Conservation (phyloP, 2,329 filamentous ascomycete genomes). For the Colletotrichum agaves region DNA sequence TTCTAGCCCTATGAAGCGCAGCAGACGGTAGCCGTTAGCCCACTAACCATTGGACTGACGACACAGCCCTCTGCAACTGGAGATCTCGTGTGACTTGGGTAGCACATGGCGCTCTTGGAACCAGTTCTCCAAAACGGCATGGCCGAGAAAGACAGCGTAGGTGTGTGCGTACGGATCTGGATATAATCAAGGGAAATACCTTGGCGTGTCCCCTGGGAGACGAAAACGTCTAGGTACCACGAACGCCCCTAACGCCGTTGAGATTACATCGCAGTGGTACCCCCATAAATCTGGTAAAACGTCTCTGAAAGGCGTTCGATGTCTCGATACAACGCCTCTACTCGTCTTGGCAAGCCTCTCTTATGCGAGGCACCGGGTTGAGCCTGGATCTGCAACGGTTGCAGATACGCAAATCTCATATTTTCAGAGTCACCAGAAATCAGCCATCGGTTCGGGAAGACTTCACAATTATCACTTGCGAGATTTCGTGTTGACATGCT, state of each 20-base stretch:
- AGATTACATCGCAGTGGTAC: not conserved
- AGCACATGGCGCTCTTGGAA: not conserved
- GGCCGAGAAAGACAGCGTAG: not conserved
- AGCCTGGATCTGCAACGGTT: not conserved
- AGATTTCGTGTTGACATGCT: too few relatives aligned
- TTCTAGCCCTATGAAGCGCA: too few relatives aligned
- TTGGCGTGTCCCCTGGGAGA: not conserved
- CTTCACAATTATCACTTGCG: too few relatives aligned
- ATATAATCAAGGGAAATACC: not conserved
- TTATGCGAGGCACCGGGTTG: not conserved
- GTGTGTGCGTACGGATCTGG: not conserved
- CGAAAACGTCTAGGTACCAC: not conserved
- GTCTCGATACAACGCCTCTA: not conserved
- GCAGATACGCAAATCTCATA: not conserved
- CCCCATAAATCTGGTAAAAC: not conserved
- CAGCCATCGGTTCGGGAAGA: not conserved
- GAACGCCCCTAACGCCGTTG: not conserved
- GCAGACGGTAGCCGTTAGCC: too few relatives aligned
- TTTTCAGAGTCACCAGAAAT: not conserved
- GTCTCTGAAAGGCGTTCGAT: not conserved
- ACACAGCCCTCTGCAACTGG: too few relatives aligned
- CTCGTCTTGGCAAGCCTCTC: constrained; percentile 6
- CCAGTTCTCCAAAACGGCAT: not conserved
- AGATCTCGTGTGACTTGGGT: too few relatives aligned
- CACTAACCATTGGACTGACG: too few relatives aligned